phyloP scores from a whole-genome alignment of 371 early-diverging fungal species.

The Syncephalastrum sp. region DNA sequence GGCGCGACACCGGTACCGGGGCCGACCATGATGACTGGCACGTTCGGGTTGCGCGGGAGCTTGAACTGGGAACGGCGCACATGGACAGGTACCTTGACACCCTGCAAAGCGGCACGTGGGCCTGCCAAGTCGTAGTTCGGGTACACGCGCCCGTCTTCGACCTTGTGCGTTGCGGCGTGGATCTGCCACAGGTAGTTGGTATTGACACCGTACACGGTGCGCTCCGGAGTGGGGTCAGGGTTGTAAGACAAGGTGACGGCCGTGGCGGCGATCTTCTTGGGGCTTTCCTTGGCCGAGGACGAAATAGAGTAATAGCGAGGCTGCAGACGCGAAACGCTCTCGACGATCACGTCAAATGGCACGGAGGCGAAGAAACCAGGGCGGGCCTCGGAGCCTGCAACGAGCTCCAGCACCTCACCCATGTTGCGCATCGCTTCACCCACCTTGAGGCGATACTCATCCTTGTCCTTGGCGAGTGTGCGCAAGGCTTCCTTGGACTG shows the following conservation, averaged over 20 bases:
- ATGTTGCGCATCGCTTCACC: constrained; percentile 64
- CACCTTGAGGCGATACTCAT: constrained; percentile 64
- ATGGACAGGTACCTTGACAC: constrained; percentile 70
- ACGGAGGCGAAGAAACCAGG: constrained; percentile 45
- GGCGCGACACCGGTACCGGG: constrained; percentile 99
- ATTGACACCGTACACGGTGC: constrained; percentile 71
- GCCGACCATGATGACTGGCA: constrained; percentile 95
- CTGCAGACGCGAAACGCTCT: constrained; percentile 79
- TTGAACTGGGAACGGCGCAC: constrained; percentile 88
- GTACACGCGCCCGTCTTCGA: constrained; percentile 30
- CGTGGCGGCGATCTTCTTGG: constrained; percentile 76
- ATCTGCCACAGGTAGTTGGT: constrained; percentile 70
- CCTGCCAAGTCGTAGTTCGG: constrained; percentile 54
- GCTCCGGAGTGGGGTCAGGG: constrained; percentile 49
- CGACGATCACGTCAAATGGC: constrained; percentile 76
- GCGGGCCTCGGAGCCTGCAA: constrained; percentile 13
- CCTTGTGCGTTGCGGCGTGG: constrained; percentile 37
- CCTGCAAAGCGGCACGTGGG: constrained; percentile 46
- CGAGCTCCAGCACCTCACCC: constrained; percentile 62
- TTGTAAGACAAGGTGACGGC: constrained; percentile 86
- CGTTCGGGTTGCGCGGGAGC: constrained; percentile 73
- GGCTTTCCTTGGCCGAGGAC: constrained; percentile 76
- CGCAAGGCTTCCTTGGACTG: constrained; percentile 54
- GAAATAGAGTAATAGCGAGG: constrained; percentile 96
- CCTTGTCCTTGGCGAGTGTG: constrained; percentile 70